Evolutionary conservation across 177 flowering plant genomes (phyloP), one percentile per base, ranked within the genome.

Genomic region (Vitis hybrid): DNA sequence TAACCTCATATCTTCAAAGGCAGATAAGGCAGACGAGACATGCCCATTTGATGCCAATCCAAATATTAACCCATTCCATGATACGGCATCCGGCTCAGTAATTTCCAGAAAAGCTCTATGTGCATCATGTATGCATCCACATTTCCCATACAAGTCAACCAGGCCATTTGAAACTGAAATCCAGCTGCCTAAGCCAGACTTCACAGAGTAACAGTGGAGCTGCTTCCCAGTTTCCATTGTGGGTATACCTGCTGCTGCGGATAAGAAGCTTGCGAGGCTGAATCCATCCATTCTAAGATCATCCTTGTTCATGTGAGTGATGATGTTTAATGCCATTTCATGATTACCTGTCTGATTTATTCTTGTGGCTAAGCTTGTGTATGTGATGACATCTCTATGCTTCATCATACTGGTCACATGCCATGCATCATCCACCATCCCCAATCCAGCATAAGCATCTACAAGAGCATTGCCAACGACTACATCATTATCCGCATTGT

Each of bases 61-160:
- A 23, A 75, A 74, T 72, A 89, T 85, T 72, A 89, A 74, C 4
- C 79, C 87, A 67, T 87, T 89, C 88, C 88, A 87, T 12, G 93
- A 82, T 14, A 84, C 85, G 15, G 75, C 76, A 71, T 85, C 84
- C 45, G 87, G 88, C 50, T 74, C 65, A 17, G 49, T n/a, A 52
- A 86, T 79, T 50, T 78, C 86, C n/a, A 12, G 10, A 48, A 89
- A 89, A 60, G 77, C 75, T 63, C 45, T 81, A 19, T 30, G 65
- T 10, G 82, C 82, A 62, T 87, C 87, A 30, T 66, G 21, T 14
- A 81, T 51, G 64, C 56, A 60, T 15, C 91, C 88, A 64, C 86
- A 86, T 76, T 89, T 87, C 19, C 84, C 89, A 70, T 89, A 89
- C 74, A 88, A 67, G 70, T 82, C 86, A 66, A 88, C 77, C n/a